Evolutionary conservation across 2,329 filamentous ascomycete species (phyloP).

Genomic region (Amesomyces nigricolor): DNA sequence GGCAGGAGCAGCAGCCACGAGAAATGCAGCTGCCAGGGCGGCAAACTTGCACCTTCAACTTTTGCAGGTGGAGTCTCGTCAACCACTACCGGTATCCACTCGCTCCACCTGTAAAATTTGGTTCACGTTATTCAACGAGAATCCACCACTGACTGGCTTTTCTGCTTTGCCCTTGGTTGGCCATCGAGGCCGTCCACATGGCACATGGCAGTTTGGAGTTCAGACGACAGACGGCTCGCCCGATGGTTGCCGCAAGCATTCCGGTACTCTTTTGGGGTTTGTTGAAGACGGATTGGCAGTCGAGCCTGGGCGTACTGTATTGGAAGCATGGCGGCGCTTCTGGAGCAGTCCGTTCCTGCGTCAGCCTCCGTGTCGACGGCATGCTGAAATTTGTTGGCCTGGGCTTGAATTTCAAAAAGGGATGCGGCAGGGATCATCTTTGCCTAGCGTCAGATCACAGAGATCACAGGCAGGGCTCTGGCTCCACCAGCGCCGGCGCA

Average conservation of each 20-base stretch:
- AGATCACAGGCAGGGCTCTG: neutral
- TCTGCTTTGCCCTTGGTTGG: constrained; percentile 5
- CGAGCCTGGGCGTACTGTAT: no score
- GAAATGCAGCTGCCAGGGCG: neutral
- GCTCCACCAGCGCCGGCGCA: neutral
- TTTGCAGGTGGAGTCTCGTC: constrained; percentile 8
- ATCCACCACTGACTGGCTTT: constrained; percentile 14
- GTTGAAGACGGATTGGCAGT: no score
- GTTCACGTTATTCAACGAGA: constrained; percentile 16
- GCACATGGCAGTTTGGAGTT: constrained; percentile 7
- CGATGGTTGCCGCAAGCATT: neutral
- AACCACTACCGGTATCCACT: constrained; percentile 18
- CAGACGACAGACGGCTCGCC: neutral
- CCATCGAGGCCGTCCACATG: constrained; percentile 9
- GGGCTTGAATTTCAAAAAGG: constrained; percentile 2
- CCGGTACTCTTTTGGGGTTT: no score
- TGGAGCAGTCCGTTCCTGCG: constrained; percentile 12
- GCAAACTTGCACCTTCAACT: neutral
- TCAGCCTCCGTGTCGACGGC: neutral
- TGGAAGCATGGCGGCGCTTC: no score
- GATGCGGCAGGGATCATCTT: constrained; percentile 8
- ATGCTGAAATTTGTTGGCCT: neutral
- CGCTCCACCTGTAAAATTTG: constrained; percentile 25
- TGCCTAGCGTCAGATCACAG: constrained; percentile 18
- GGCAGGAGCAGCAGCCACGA: neutral